Conservation (phyloP, 2,329 filamentous ascomycete genomes). For the Venturiaceae sp. region DNA sequence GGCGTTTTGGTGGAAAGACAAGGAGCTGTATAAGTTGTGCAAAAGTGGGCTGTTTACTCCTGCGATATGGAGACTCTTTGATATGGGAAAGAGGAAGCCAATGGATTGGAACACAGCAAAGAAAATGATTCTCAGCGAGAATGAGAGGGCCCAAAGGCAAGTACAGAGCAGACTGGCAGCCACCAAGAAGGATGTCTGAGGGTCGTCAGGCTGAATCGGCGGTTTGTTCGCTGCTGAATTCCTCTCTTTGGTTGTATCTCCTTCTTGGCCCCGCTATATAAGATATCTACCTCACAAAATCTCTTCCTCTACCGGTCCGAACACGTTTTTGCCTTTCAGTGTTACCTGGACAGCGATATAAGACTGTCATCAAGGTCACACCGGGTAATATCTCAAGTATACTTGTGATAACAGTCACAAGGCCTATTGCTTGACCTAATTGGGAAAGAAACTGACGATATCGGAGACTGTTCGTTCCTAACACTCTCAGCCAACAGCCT, state of each 20-base stretch:
- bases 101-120: conserved; percentile 19
- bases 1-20: conserved; percentile 24
- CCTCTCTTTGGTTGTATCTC: no score
- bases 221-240: not conserved
- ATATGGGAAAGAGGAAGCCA: conserved; percentile 20
- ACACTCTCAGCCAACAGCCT: not conserved
- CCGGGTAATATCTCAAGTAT: no score
- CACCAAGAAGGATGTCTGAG: not conserved
- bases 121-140: conserved; percentile 13
- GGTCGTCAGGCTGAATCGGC: no score
- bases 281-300: no score
- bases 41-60: conserved; percentile 23
- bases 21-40: conserved; percentile 20
- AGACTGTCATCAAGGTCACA: not conserved
- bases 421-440: not conserved
- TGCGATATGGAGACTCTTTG: conserved; percentile 25
- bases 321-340: no score
- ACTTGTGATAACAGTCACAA: not conserved
- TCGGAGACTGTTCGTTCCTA: not conserved
- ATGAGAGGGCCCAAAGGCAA: not conserved
- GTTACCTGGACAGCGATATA: no score
- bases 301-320: no score
- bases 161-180: not conserved
- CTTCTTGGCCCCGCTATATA: no score
- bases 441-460: not conserved